phyloP scores from a whole-genome alignment of 2,329 filamentous ascomycete species.

The Colletotrichum sp. region DNA sequence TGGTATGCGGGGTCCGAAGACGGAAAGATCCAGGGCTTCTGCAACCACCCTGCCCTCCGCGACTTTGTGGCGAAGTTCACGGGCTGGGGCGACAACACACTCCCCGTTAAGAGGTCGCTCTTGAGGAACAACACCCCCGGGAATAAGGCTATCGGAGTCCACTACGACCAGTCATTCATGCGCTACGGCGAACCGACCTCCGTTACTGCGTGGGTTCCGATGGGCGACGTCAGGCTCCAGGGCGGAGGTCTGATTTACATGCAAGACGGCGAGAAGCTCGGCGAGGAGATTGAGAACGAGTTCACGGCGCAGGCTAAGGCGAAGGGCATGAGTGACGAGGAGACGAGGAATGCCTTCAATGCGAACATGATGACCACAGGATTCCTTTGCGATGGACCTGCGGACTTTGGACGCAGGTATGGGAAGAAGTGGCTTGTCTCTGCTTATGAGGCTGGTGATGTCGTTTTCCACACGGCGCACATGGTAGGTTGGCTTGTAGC shows the following conservation, averaged over 20 bases:
- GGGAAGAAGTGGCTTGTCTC: conserved; percentile 37
- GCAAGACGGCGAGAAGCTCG: conserved; percentile 42
- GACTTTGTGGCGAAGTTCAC: conserved; percentile 56
- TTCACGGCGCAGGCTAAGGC: conserved; percentile 48
- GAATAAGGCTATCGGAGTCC: conserved; percentile 63
- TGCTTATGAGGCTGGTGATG: conserved; percentile 44
- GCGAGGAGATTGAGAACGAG: conserved; percentile 44
- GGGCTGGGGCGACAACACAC: conserved; percentile 51
- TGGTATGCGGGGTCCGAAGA: conserved; percentile 48
- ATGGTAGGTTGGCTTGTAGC: conserved; percentile 23
- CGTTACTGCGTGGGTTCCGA: conserved; percentile 63
- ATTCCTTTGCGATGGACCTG: conserved; percentile 44
- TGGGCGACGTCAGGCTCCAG: conserved; percentile 56
- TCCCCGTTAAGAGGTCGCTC: conserved; percentile 45
- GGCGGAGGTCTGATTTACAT: conserved; percentile 66
- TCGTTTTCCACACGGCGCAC: conserved; percentile 42
- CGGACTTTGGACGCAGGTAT: conserved; percentile 32
- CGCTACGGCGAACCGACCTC: conserved; percentile 58
- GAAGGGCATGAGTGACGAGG: conserved; percentile 54
- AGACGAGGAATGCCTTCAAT: conserved; percentile 58
- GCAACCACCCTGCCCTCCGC: conserved; percentile 53
- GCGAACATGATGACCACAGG: conserved; percentile 64
- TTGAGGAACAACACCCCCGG: conserved; percentile 62
- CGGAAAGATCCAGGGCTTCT: conserved; percentile 38
- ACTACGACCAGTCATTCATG: conserved; percentile 66